Evolutionary conservation across 441 rosid genomes (phyloP).

Genomic region (Euphorbia corollata): DNA sequence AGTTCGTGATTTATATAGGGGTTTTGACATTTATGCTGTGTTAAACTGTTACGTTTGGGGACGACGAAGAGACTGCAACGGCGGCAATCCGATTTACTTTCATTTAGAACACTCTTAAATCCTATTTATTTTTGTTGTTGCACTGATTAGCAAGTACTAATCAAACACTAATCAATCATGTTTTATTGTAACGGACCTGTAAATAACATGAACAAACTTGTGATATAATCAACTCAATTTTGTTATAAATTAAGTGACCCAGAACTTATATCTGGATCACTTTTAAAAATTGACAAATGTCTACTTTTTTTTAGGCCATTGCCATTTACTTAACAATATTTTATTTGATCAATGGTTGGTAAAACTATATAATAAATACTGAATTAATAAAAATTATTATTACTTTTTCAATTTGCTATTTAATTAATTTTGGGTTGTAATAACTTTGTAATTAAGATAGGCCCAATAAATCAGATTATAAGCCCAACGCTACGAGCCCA

Average conservation of each 20-base stretch:
- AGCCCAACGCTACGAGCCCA: neutral
- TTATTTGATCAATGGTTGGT: no score
- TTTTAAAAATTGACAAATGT: no score
- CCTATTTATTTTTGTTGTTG: neutral
- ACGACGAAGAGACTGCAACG: conserved; percentile 1
- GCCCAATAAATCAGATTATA: neutral
- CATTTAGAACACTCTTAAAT: neutral
- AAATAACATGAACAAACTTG: neutral
- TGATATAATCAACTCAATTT: no score
- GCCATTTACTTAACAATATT: no score
- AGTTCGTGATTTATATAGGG: neutral
- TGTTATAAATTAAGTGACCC: no score
- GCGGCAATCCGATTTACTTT: neutral
- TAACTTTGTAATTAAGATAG: neutral
- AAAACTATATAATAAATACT: no score
- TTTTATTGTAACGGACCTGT: neutral
- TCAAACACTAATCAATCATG: neutral
- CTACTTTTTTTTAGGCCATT: no score
- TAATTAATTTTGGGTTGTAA: no score
- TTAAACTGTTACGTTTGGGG: neutral
- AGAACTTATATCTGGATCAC: no score
- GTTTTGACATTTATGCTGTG: neutral
- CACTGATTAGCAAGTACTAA: neutral
- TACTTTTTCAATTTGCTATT: no score
- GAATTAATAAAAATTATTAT: no score